phyloP scores from a whole-genome alignment of 108 stramenopile species.

The Aurantiochytrium sp. region DNA sequence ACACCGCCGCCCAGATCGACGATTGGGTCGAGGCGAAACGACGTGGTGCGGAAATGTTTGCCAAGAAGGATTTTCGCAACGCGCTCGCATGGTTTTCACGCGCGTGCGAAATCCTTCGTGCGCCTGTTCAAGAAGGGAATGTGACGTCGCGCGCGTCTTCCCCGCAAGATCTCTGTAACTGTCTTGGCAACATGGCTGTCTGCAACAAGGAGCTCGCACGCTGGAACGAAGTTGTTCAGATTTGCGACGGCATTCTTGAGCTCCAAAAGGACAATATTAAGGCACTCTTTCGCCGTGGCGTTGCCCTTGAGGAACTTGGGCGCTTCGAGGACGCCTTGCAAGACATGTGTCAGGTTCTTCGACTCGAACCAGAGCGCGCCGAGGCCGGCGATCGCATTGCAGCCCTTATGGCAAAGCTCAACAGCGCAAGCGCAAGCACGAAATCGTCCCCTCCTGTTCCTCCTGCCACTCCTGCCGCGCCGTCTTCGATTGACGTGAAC shows the following conservation, averaged over 20 bases:
- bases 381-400: constrained; percentile 12
- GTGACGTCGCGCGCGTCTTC: neutral
- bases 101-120: neutral
- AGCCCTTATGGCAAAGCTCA: neutral
- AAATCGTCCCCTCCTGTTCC: too few relatives aligned
- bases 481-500: neutral
- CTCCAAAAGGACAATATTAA: neutral
- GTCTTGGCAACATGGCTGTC: neutral
- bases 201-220: neutral
- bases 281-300: neutral
- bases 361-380: neutral
- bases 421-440: neutral
- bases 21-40: neutral
- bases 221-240: neutral
- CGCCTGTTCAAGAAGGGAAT: neutral
- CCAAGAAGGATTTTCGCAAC: neutral
- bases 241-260: neutral
- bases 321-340: neutral
- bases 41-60: neutral
- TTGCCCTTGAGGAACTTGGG: neutral
- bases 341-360: neutral
- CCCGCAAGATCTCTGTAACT: neutral
- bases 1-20: neutral
- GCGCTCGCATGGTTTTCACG: neutral
- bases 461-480: neutral